Evolutionary conservation across 352 stramenopile species (phyloP), one percentile per base, ranked within the genome.

Genomic region (Lagenidium sp.): DNA sequence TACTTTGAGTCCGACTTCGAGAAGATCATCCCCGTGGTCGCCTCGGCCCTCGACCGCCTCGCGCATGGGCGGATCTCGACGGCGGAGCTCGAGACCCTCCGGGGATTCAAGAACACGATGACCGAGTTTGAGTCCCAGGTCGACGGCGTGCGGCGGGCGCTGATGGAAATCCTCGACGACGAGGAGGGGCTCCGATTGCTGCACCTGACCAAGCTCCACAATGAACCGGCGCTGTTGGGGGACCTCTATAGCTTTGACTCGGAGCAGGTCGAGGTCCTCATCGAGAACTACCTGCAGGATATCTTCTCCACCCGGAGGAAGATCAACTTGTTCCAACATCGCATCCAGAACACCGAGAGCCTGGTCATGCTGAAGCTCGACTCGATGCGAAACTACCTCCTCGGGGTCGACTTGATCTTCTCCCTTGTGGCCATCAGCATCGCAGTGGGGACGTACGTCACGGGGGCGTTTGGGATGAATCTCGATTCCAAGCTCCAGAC

Each of bases 81-180:
- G 28, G 55, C 54, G 1, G 63, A 86, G 34, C 50, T 86, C 8
- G 74, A 86, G 53, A 79, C 60, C 20, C 60, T 85, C 16, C 73
- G 70, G 0, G 52, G 64, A 36, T 73, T 84, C 38, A 86, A 86
- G 56, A 86, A 81, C 39, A 67, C 60, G 0, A 83, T 84, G 47
- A 68, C 81, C 46, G 70, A 81, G 41, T 84, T 84, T 37, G 70
- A 86, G 43, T 71, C 65, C 3, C 74, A 86, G 24, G 74, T 86
- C 5, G 60, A 80, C 37, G 57, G 65, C 40, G 49, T 86, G 12
- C 70, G 74, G 4, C 68, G 74, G 18, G 65, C 69, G 12, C 44
- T 86, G 13, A 84, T 84, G 71, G 65, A 72, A 16, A 41, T 82
- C 16, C 44, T 86, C 3, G 74, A 86, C 41, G 78, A 83, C 36